These are phyloP conservation scores for Letharia columbiana DNA, from an alignment of 495 filamentous ascomycete species.

Conservation along the genomic window DNA sequence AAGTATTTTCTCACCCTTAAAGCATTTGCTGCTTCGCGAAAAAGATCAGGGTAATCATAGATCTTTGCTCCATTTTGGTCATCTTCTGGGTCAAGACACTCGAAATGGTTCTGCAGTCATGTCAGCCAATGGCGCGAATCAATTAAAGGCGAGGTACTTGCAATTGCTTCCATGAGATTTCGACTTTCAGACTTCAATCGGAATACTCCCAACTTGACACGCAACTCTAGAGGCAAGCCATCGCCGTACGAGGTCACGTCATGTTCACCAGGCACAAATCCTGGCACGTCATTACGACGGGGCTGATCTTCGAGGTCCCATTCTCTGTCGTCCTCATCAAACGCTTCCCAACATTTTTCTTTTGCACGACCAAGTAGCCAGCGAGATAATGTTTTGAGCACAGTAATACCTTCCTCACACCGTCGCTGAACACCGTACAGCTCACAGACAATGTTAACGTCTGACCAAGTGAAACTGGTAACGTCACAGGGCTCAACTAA, in stretches of 20 bases:
- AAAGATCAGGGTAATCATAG: slow-evolving; percentile 63
- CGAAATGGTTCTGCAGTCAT: slow-evolving; percentile 47
- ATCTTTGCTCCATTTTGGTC: slow-evolving; percentile 41
- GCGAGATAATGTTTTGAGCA: slow-evolving; percentile 61
- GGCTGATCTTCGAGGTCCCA: slow-evolving; percentile 73
- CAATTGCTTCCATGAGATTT: slow-evolving; percentile 66
- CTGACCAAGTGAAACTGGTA: slow-evolving; percentile 65
- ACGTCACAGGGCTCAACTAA: slow-evolving; percentile 39
- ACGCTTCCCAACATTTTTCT: slow-evolving; percentile 75
- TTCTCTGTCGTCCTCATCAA: slow-evolving; percentile 74
- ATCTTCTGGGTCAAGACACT: slow-evolving; percentile 54
- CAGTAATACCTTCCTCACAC: slow-evolving; percentile 53
- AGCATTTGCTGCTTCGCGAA: slow-evolving; percentile 60
- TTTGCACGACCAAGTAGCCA: slow-evolving; percentile 71
- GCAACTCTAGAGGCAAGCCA: slow-evolving; percentile 71
- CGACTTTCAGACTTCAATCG: slow-evolving; percentile 54
- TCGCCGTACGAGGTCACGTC: slow-evolving; percentile 56
- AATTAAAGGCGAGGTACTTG: slow-evolving; percentile 34
- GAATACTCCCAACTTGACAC: slow-evolving; percentile 79
- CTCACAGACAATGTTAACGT: slow-evolving; percentile 76
- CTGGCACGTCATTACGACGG: slow-evolving; percentile 48
- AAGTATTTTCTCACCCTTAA: slow-evolving; percentile 50
- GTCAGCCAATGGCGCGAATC: slow-evolving; percentile 14
- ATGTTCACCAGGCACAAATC: slow-evolving; percentile 48
- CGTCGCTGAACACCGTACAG: slow-evolving; percentile 56